Base-by-base conservation (phyloP, 2,329 filamentous ascomycete species). In the Reticulascus tulasneorum region DNA sequence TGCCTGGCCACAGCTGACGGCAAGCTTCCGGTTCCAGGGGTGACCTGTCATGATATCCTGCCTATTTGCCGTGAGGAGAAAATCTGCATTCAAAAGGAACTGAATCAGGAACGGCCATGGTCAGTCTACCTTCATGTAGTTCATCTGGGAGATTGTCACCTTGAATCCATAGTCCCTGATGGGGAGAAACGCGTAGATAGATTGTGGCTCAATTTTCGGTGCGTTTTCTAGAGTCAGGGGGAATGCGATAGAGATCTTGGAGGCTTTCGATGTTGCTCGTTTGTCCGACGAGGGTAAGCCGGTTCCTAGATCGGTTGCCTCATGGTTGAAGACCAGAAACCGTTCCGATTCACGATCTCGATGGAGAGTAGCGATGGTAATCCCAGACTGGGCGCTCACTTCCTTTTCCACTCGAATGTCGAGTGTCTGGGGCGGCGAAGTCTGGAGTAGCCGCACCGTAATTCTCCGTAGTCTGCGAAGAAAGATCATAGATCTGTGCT, bases 41-140 rank as follows among this genome's bases (percentile, higher is more conserved):
- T 66, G 69, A 3, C 50, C 52, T 0, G 42, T 41, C 1, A 61
- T 47, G 5, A 73, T 54, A 29, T 66, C 63, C 41, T 73, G 53
- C 1, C 71, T 54, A 42, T 53, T 69, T 5, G 65, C 68, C 12
- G 62, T 47, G 0, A 63, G 71, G 24, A 67, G 65, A 35, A 74
- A 75, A 41, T 75, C 69, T 6, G 65, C 57, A 8, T 75, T 69
- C 9, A 75, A 66, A 2, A 73, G 46, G 27, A 75, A 73, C 53
- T n/a, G n/a, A n/a, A n/a, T n/a, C n/a, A n/a, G n/a, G n/a, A n/a
- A n/a, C n/a, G n/a, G n/a, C n/a, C n/a, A n/a, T n/a, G n/a, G n/a
- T n/a, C n/a, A n/a, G n/a, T n/a, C n/a, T n/a, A n/a, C n/a, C n/a
- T n/a, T n/a, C n/a, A n/a, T n/a, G n/a, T n/a, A n/a, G n/a, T n/a